Percentiles rank a stretch among this genome's conserved stretches.
Conservation (phyloP, 2,329 filamentous ascomycete genomes). For the Botrytis medusae region DNA sequence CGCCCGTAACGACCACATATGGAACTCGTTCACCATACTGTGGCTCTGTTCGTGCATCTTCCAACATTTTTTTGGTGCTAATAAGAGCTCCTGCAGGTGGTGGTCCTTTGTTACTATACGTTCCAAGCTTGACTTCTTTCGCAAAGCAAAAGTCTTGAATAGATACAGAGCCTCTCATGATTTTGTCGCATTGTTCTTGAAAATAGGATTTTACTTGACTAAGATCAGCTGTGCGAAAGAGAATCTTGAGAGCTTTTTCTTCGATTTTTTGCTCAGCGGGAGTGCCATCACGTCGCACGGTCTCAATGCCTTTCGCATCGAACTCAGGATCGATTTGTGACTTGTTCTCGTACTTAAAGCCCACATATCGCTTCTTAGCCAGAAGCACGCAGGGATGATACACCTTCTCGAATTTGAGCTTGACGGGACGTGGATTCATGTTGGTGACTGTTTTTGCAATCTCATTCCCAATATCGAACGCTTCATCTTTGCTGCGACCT, state of each 20-base stretch:
- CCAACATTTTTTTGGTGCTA: slow-evolving; percentile 80
- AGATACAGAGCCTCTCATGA: slow-evolving; percentile 84
- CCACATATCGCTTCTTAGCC: slow-evolving; percentile 97
- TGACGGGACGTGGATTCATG: slow-evolving; percentile 86
- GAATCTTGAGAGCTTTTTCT: slow-evolving; percentile 81
- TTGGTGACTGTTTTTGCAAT: slow-evolving; percentile 85
- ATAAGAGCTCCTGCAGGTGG: slow-evolving; percentile 87
- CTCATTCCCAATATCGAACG: slow-evolving; percentile 89
- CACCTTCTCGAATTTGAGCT: slow-evolving; percentile 98
- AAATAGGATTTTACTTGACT: slow-evolving; percentile 89
- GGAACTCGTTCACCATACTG: slow-evolving; percentile 95
- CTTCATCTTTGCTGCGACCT: slow-evolving; percentile 81
- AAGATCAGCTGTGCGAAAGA: slow-evolving; percentile 88
- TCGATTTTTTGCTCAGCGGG: slow-evolving; percentile 96
- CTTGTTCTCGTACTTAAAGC: slow-evolving; percentile 88
- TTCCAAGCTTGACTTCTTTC: slow-evolving; percentile 84
- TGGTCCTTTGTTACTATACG: slow-evolving; percentile 77
- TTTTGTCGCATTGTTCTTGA: slow-evolving; percentile 84
- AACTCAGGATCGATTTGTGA: slow-evolving; percentile 80
- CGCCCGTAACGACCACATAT: slow-evolving; percentile 88
- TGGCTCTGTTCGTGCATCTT: slow-evolving; percentile 82
- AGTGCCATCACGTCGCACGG: slow-evolving; percentile 89
- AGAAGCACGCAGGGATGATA: slow-evolving; percentile 93
- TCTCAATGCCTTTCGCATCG: slow-evolving; percentile 98
- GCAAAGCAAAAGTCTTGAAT: slow-evolving; percentile 97